Evolutionary conservation across 2,329 filamentous ascomycete genomes (phyloP), one percentile per base, ranked within the genome.

Genomic region (Fusarium dimerum): DNA sequence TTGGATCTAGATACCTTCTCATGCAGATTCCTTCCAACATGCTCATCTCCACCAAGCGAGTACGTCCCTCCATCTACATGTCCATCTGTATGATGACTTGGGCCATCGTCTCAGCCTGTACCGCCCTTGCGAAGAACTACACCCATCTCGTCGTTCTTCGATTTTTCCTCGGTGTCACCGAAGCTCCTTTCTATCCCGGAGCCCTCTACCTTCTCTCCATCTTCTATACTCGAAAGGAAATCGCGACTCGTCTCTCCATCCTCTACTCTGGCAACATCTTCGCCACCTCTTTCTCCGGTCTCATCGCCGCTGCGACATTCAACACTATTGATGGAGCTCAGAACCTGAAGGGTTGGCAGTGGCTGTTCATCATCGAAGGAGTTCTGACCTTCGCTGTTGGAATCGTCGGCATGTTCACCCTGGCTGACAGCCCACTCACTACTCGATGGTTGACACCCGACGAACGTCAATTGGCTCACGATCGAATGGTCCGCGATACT

Each of bases 221-320:
- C 47, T 83, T 78, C 68, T 83, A 83, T 64, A 81, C 78, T 1
- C 71, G 77, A 41, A 76, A 78, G 59, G 73, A 76, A 61, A 61
- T 78, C 38, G 66, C 70, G 11, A 63, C 69, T 7, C 67, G 74
- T 32, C 71, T 76, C 6, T 71, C 74, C 3, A 71, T 77, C 47
- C 65, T 78, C 5, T 78, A 78, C 56, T 68, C 74, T 1, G 72
- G 73, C 6, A 67, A 66, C 42, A 65, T 69, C 42, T 57, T 71
- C 29, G 66, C 69, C 4, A 69, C 66, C 0, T 70, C 72, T 1
- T 77, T 78, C 39, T 72, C 71, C 0, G 76, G 76, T 5, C 66
- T 78, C 16, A 74, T 80, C 34, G 75, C 73, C 0, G 71, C 74
- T 0, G 74, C 70, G 1, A 72, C 73, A 1, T 77, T 77, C 34